These are phyloP conservation scores for Eragrostis curvula DNA, from an alignment of 176 grass and related monocot genomes.

Conservation along the genomic window DNA sequence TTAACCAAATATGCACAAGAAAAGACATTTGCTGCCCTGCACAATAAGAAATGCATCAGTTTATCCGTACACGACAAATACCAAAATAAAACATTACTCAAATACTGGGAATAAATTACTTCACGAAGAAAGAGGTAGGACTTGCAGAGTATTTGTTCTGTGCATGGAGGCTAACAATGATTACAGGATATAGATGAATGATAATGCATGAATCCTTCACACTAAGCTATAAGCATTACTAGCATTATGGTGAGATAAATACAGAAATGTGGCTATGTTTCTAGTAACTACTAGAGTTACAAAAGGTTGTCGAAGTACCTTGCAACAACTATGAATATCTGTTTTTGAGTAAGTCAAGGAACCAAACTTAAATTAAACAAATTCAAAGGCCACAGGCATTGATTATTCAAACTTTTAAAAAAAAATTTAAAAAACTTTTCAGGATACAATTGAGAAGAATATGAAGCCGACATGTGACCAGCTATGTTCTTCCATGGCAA, in stretches of 20 bases:
- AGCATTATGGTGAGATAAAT: no score
- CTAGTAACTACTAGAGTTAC: constrained; percentile 11
- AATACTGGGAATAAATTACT: constrained; percentile 18
- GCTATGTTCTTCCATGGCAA: constrained; percentile 99
- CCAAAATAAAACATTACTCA: neutral
- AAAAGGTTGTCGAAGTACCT: constrained; percentile 60
- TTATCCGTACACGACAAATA: neutral
- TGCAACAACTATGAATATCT: constrained; percentile 97
- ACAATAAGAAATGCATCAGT: constrained; percentile 21
- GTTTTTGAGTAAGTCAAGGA: constrained; percentile 74
- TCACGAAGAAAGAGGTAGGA: neutral
- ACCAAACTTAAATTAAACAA: constrained; percentile 35
- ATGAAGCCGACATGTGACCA: constrained; percentile 98
- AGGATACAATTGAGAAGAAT: constrained; percentile 99
- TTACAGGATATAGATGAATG: neutral
- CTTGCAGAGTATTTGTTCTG: constrained; percentile 18
- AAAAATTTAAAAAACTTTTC: constrained; percentile 1
- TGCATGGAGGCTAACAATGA: neutral
- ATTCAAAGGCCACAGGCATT: neutral
- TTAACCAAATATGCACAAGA: constrained; percentile 95
- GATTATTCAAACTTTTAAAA: constrained; percentile 16
- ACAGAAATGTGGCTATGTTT: constrained; percentile 15
- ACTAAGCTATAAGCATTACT: no score
- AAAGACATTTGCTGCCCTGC: constrained; percentile 92
- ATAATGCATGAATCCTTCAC: constrained; percentile 11